phyloP scores from a whole-genome alignment of 352 stramenopile genomes.

The Plasmopara muralis region DNA sequence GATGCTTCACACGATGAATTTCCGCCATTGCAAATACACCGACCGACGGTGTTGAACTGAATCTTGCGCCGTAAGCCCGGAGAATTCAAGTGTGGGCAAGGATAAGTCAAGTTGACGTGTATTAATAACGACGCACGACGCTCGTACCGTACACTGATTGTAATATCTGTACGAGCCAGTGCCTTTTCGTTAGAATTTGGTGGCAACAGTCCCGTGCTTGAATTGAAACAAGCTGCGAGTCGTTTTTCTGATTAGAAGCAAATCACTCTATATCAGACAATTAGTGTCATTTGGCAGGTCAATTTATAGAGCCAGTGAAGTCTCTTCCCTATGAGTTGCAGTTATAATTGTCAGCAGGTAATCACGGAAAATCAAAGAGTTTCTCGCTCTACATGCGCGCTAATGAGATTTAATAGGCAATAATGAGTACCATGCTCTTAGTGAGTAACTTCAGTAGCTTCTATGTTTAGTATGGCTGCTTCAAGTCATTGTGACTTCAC shows the following conservation, averaged over 20 bases:
- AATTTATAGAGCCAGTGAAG: no score
- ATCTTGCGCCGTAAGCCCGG: neutral
- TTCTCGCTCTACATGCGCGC: no score
- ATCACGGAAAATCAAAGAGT: no score
- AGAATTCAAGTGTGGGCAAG: constrained; percentile 12
- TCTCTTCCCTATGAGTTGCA: no score
- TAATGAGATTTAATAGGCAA: no score
- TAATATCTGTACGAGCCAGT: neutral
- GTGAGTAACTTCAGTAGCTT: no score
- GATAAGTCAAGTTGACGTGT: constrained; percentile 4
- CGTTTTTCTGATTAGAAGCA: neutral
- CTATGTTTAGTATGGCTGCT: no score
- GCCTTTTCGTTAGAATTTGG: constrained; percentile 5
- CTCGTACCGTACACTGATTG: neutral
- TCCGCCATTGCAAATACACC: neutral
- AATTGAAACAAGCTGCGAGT: neutral
- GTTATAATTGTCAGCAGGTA: no score
- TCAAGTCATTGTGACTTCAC: no score
- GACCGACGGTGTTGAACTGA: constrained; percentile 5
- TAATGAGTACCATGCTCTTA: no score
- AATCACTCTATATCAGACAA: no score
- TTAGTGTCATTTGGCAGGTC: no score
- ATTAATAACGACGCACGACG: constrained; percentile 7
- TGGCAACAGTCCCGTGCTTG: constrained; percentile 2
- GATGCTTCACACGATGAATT: constrained; percentile 1